Evolutionary conservation across 306 rosid species (phyloP), one percentile per base, ranked within the genome.

Genomic region (Pterocarpus macrocarpus): DNA sequence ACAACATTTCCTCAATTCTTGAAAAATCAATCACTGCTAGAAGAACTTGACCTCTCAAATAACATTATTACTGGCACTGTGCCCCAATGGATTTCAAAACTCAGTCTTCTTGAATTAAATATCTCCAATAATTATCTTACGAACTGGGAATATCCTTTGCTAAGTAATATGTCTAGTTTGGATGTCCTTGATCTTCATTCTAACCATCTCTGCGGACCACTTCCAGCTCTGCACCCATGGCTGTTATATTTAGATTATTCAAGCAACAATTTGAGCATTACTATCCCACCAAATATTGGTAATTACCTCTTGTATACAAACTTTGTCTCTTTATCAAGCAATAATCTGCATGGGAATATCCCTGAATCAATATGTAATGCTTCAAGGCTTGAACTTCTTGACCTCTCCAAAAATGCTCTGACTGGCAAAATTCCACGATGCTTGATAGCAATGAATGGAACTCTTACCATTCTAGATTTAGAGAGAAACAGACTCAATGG

Each of bases 51-150:
- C 76, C 86, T 90, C 12, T 86, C 92, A 0, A 0, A 9, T 2
- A 91, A 88, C 32, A 70, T 53, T 2, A 87, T 92, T 58, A 0
- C 0, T 2, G 90, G 86, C 1, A n/a, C 32, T 28, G 36, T 90
- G 17, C 94, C 94, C 45, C 55, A 43, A 2, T 88, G 91, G 97
- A 76, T 90, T 13, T 90, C 87, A 89, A 38, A 10, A 1, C 5
- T 80, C 3, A 36, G 5, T 0, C 5, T 0, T 57, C 84, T 91
- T 22, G 28, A 8, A 0, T 10, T 90, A 4, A 84, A 90, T 79
- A 71, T 92, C 41, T 92, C 97, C 8, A 14, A 47, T 44, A 90
- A 87, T 64, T 16, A 5, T 0, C 33, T 92, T 3, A 38, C 0
- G 0, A 22, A 56, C 5, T 44, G 75, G 41, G 64, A 76, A 73